These are phyloP conservation scores for Apophysomyces sp. DNA, from an alignment of 371 early-diverging fungal genomes.

Conservation along the genomic window DNA sequence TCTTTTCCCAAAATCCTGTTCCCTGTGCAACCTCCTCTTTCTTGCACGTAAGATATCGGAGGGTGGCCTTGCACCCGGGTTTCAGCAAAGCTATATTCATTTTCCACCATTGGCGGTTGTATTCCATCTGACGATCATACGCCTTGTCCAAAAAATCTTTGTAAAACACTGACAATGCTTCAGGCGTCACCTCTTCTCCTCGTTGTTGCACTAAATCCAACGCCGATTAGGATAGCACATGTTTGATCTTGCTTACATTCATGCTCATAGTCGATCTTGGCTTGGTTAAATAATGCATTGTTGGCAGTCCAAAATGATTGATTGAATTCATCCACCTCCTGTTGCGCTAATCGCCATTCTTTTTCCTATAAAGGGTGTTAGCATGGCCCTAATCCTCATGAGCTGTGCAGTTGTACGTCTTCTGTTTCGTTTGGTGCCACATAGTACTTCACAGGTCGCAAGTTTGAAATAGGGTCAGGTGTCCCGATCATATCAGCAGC, in stretches of 20 bases:
- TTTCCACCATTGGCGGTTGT: conserved; percentile 78
- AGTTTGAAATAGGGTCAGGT: conserved; percentile 71
- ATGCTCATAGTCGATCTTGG: conserved; percentile 66
- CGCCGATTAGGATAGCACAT: background rate
- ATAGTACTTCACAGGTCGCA: conserved; percentile 69
- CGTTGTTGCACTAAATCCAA: conserved; percentile 24
- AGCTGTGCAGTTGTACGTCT: conserved; percentile 29
- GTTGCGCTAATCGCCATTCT: conserved; percentile 55
- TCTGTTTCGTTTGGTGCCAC: conserved; percentile 58
- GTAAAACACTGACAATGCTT: conserved; percentile 77
- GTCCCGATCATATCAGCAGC: conserved; percentile 62
- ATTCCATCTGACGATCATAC: conserved; percentile 69
- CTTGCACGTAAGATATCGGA: conserved; percentile 29
- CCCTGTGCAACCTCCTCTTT: conserved; percentile 13
- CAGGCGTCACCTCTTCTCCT: conserved; percentile 59
- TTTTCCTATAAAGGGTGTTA: conserved; percentile 28
- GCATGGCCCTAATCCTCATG: background rate
- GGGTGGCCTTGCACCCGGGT: conserved; percentile 65
- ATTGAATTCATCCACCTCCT: conserved; percentile 62
- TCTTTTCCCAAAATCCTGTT: conserved; percentile 50
- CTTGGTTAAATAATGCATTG: conserved; percentile 65
- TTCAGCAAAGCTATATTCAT: conserved; percentile 66
- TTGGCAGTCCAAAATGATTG: conserved; percentile 78
- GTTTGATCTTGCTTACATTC: conserved; percentile 41
- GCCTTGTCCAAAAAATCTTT: conserved; percentile 75